Base-by-base conservation (phyloP, 2,329 filamentous ascomycete species). In the Huntiella omanensis region DNA sequence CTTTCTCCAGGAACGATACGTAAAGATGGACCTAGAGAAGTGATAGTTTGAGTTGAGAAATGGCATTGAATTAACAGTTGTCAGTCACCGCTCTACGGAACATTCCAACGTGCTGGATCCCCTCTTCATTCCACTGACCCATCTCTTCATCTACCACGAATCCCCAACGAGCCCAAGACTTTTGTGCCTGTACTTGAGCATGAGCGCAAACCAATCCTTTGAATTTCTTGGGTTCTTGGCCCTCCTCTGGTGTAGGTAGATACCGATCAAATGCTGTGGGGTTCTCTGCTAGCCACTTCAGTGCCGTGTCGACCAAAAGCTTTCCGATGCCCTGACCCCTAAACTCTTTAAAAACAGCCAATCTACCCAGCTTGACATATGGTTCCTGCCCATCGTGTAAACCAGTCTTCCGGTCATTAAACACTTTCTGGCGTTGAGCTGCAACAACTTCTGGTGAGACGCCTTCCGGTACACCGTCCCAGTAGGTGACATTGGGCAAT, bases 81-180 rank as follows among this genome's bases (percentile, higher is more conserved):
- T 19, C 7, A 11, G 16, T 7, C 16, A 17, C 16, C 22, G 13
- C 50, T 33, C 72, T 62, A 52, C 60, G 55, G 52, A 73, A 93
- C 86, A 95, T 92, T 50, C 83, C 86, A 13, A 92, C 70, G 64
- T 94, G 85, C 52, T 73, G 67, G 46, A 94, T 88, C 3, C 81
- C 83, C 56, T 91, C 85, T 60, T 95, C 86, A 51, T 69, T 67
- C 85, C 86, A 95, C 32, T 59, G 68, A 1, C 83, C 83, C 72
- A 88, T 74, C 7, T 62, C 66, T 55, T 81, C 70, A 60, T 95
- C 86, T 7, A 73, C 65, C 51, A 66, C 62, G 59, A 94, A 95
- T 0, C 85, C 86, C 60, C 79, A 71, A 56, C 67, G 71, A 55
- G 64, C 62, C 75, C 86, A 96, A 53, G 78, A 65, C 22, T 61